Base-by-base conservation (phyloP, 2,329 filamentous ascomycete genomes). In the Gyromitra esculenta region DNA sequence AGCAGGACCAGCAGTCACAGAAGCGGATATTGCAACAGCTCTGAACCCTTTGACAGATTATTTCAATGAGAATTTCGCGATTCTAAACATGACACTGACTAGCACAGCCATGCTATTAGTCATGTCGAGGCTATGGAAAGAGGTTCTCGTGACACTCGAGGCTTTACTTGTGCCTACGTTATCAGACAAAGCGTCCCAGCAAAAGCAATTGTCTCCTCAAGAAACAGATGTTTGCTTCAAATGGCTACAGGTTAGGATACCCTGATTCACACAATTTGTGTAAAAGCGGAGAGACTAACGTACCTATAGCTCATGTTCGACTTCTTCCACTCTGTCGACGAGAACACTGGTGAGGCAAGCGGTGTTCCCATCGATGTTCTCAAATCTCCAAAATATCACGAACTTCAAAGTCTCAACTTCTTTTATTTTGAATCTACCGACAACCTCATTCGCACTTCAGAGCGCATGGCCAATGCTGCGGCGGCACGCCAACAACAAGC, bases 81-180 rank as follows among this genome's bases (percentile, higher is more conserved):
- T 98, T 80, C 97, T 99, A 94, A 97, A 98, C 85, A 90, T 96
- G 83, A 97, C 95, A 0, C 86, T 99, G 73, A 98, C 96, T 0
- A 91, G 94, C 74, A 91, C 93, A 73, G 96, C 96, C n/a, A 97
- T 99, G 95, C 90, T 94, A 81, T 94, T 96, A 82, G 96, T 99
- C 81, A 99, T 99, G 96, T 96, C 94, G 25, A 90, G 96, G 57
- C 85, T 99, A 5, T 99, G 96, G 96, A 99, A 99, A 84, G 96
- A 99, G 83, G 94, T 97, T 0, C 87, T 99, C 15, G 90, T 94
- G 80, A 96, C 95, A 0, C 92, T 98, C 79, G 96, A 99, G 84
- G 89, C 89, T 48, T 87, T 99, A 18, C 88, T 99, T 50, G 95
- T 99, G 1, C 96, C 96, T 18, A 96, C 96, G 6, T 86, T 99